Percentiles rank a stretch among this genome's conserved stretches.
Conservation (phyloP, 306 rosid genomes). For the Pyrus bretschneideri region DNA sequence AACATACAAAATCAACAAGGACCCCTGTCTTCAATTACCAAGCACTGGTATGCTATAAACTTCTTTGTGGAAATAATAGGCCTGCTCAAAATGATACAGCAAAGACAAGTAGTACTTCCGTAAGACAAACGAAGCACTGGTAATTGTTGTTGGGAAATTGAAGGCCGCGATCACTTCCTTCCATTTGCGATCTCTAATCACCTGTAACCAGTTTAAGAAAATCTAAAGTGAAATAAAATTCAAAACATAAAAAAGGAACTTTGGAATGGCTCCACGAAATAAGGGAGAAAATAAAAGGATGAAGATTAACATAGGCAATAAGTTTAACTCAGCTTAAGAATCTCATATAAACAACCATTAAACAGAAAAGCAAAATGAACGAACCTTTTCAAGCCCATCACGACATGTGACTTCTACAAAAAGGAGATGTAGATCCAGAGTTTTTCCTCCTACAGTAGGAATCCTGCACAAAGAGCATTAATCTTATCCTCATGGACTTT, state of each 20-base stretch:
- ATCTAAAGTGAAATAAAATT: background rate
- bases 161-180: slow-evolving; percentile 56
- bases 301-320: background rate
- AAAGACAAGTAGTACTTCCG: slow-evolving; percentile 62
- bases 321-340: background rate
- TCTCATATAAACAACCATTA: background rate
- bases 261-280: background rate
- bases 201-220: slow-evolving; percentile 38
- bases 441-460: slow-evolving; percentile 70
- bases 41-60: slow-evolving; percentile 22
- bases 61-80: slow-evolving; percentile 59
- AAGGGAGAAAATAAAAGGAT: background rate
- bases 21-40: slow-evolving; percentile 33
- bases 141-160: slow-evolving; percentile 57
- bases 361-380: background rate
- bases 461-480: slow-evolving; percentile 34
- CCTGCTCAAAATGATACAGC: slow-evolving; percentile 89
- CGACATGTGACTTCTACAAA: slow-evolving; percentile 76
- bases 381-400: slow-evolving; percentile 82
- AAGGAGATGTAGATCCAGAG: slow-evolving; percentile 63
- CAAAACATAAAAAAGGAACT: background rate
- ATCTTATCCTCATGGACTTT: slow-evolving; percentile 4
- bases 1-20: background rate
- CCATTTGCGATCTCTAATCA: slow-evolving; percentile 72
- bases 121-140: slow-evolving; percentile 67